Base-by-base conservation (phyloP, 495 filamentous ascomycete species). In the Pseudotulostoma volvatum region DNA sequence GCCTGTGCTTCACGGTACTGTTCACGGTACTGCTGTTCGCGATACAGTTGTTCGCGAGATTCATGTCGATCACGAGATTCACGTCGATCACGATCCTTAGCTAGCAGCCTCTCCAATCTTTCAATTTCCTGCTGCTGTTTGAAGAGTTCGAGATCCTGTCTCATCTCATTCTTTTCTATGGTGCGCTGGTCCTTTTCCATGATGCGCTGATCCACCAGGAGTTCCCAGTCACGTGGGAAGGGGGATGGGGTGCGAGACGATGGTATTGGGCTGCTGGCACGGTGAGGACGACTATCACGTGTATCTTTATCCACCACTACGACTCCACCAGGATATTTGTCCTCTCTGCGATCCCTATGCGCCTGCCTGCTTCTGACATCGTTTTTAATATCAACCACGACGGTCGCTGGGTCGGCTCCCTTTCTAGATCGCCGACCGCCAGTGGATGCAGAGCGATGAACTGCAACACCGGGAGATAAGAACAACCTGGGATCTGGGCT, bases 61-160 rank as follows among this genome's bases (percentile, higher is more conserved):
- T 31, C 38, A 14, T 9, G 38, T 7, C 30, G 38, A 17, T 39
- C 32, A 30, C 43, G 40, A n/a, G n/a, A n/a, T 14, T 44, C 40
- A 19, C 46, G 47, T 38, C 43, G 19, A 18, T 59, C 57, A 16
- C 54, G 55, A 28, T 49, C 46, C 14, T 49, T 52, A 14, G 51
- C 56, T 13, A 67, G 44, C 43, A 78, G 60, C 23, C 59, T 51
- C 49, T 62, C 50, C 42, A 68, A 30, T 3, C 53, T 44, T 38
- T 67, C 59, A 20, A 67, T 60, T 46, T 70, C 67, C 44, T 55
- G 55, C 45, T 63, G 57, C 36, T 60, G 55, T 20, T 53, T 55
- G 16, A 49, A 44, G 36, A 67, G 49, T 43, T 67, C 59, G 15
- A 63, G 13, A 38, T 64, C 59, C 39, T 64, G 62, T 0, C 55